Percentiles rank a stretch among this genome's conserved stretches.
Evolutionary conservation across 108 stramenopile genomes (phyloP).

Genomic region (Fragilaria radians): DNA sequence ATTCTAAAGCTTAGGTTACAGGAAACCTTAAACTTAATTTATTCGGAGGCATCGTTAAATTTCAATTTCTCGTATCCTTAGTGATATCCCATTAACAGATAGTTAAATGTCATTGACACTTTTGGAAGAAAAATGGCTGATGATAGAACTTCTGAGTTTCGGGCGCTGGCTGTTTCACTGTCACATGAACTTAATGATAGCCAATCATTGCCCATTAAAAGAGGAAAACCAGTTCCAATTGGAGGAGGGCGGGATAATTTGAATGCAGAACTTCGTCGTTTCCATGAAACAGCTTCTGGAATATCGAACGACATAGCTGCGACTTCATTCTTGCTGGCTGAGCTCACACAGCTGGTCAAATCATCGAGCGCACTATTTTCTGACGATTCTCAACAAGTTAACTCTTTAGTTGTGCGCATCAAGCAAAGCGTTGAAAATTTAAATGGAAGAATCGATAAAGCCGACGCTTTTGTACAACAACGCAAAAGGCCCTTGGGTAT

Average conservation of each 20-base stretch:
- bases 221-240: not conserved
- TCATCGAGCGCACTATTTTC: constrained; percentile 52
- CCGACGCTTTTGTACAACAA: constrained; percentile 40
- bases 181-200: not conserved
- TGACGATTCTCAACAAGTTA: constrained; percentile 62
- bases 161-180: constrained; percentile 51
- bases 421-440: constrained; percentile 69
- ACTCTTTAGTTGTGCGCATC: constrained; percentile 66
- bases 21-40: too few relatives aligned
- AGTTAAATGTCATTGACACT: too few relatives aligned
- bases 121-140: too few relatives aligned
- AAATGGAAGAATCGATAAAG: constrained; percentile 65
- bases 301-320: constrained; percentile 72
- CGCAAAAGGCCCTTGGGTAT: constrained; percentile 58
- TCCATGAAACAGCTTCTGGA: constrained; percentile 61
- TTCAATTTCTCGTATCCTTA: too few relatives aligned
- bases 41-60: too few relatives aligned
- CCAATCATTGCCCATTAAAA: not conserved
- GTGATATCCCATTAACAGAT: too few relatives aligned
- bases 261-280: constrained; percentile 42
- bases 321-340: constrained; percentile 57
- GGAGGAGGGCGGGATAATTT: not conserved
- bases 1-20: too few relatives aligned
- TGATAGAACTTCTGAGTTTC: constrained; percentile 69
- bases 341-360: constrained; percentile 64